These are phyloP conservation scores for Conticribra weissflogii DNA, from an alignment of 108 stramenopile genomes.

Conservation along the genomic window DNA sequence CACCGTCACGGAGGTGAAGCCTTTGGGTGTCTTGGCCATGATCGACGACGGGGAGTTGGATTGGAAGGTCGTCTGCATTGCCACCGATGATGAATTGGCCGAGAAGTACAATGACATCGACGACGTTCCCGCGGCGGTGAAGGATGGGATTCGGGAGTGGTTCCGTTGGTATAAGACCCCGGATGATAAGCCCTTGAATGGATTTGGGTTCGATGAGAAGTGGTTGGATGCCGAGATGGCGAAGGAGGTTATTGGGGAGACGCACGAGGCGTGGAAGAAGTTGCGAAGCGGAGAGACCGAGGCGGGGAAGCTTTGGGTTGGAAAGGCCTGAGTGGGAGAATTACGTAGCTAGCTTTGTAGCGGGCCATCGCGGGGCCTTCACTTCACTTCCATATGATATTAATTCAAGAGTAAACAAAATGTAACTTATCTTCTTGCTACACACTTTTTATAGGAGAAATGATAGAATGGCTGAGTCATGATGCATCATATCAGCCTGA, in stretches of 20 bases:
- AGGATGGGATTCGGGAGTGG: constrained; percentile 97
- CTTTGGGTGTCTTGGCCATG: constrained; percentile 98
- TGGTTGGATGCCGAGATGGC: constrained; percentile 84
- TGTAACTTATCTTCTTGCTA: too few relatives aligned
- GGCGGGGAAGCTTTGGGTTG: constrained; percentile 87
- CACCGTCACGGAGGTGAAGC: constrained; percentile 92
- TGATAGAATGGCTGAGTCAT: too few relatives aligned
- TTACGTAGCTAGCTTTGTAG: neutral
- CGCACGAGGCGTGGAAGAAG: constrained; percentile 97
- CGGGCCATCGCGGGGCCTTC: neutral
- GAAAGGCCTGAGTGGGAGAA: constrained; percentile 9
- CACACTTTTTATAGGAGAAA: too few relatives aligned
- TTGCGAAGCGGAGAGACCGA: constrained; percentile 78
- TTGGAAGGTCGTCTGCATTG: constrained; percentile 97
- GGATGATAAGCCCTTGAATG: constrained; percentile 99
- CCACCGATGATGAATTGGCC: constrained; percentile 94
- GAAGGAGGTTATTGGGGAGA: constrained; percentile 95
- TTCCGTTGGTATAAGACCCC: constrained; percentile 99
- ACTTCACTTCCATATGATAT: too few relatives aligned
- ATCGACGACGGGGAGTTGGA: constrained; percentile 99
- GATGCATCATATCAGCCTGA: too few relatives aligned
- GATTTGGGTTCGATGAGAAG: constrained; percentile 98
- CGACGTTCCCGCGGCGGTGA: constrained; percentile 94
- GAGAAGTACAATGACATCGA: constrained; percentile 93
- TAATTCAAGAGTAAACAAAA: too few relatives aligned